These are phyloP conservation scores for Taphrina communis DNA, from an alignment of 1,139 yeast species.

Conservation along the genomic window DNA sequence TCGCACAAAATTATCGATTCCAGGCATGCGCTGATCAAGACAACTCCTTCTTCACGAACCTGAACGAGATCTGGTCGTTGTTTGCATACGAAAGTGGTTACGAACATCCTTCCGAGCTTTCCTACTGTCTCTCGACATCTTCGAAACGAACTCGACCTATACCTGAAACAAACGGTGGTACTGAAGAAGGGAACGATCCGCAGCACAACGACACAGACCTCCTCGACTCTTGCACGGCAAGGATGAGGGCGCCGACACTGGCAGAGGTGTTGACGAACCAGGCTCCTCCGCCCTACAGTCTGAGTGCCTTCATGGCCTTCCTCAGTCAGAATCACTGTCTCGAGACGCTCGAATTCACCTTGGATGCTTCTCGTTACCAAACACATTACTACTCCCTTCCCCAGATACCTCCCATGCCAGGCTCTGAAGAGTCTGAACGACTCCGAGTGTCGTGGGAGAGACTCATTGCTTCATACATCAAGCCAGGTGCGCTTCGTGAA, in stretches of 20 bases:
- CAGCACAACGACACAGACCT: constrained; percentile 11
- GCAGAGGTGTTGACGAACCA: constrained; percentile 49
- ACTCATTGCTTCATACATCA: constrained; percentile 50
- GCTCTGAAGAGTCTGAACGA: constrained; percentile 32
- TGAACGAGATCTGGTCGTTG: neutral
- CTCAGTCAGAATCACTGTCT: constrained; percentile 51
- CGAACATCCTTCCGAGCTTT: too few species aligned
- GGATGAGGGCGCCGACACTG: constrained; percentile 45
- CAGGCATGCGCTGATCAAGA: constrained; percentile 4
- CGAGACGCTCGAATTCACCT: constrained; percentile 52
- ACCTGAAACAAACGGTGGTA: constrained; percentile 7
- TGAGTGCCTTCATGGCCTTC: constrained; percentile 49
- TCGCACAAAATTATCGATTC: neutral
- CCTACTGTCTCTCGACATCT: neutral
- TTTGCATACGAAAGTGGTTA: too few species aligned
- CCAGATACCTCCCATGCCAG: constrained; percentile 35
- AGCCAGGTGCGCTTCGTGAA: constrained; percentile 50
- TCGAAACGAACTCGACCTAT: neutral
- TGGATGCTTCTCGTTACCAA: constrained; percentile 50
- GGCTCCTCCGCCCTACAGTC: constrained; percentile 49
- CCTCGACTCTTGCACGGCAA: constrained; percentile 1
- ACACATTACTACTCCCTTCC: constrained; percentile 45
- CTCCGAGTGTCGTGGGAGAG: constrained; percentile 48
- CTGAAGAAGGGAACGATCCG: constrained; percentile 13
- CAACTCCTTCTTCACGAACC: neutral